A percentile compares a stretch with the other conserved stretches of the same genome.
Conservation (phyloP, 257 asterid species). For the Penstemon newberryi region DNA sequence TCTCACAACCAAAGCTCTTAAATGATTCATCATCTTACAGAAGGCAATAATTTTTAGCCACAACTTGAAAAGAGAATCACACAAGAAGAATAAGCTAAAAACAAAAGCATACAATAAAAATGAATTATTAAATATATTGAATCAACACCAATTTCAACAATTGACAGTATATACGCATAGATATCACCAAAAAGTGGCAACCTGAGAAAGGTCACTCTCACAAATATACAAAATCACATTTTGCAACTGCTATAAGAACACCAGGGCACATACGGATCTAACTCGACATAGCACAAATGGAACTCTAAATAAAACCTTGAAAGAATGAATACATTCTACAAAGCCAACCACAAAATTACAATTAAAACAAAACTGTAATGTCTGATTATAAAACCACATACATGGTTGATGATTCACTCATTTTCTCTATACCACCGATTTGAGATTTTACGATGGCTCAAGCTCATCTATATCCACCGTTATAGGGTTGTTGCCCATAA, state of each 20-base stretch:
- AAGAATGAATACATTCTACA: conserved; percentile 43
- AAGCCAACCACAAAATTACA: conserved; percentile 27
- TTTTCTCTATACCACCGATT: conserved; percentile 29
- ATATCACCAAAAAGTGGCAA: conserved; percentile 24
- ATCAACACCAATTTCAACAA: conserved; percentile 7
- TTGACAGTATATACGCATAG: conserved; percentile 2
- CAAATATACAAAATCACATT: conserved; percentile 37
- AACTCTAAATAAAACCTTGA: conserved; percentile 28
- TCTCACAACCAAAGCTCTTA: no score
- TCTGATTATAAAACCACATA: conserved; percentile 31
- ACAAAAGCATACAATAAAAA: conserved; percentile 3
- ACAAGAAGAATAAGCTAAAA: background rate
- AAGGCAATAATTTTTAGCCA: no score
- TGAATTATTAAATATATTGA: conserved; percentile 29
- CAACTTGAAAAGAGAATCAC: no score
- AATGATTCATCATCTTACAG: no score
- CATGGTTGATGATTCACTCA: conserved; percentile 15
- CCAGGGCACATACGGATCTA: conserved; percentile 35
- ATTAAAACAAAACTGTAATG: conserved; percentile 15
- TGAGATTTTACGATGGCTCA: background rate
- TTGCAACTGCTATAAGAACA: conserved; percentile 34
- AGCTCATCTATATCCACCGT: conserved; percentile 74
- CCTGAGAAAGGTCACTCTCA: conserved; percentile 49
- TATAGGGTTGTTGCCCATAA: conserved; percentile 69
- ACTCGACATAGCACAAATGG: conserved; percentile 38